Percentiles rank a stretch among this genome's conserved stretches.
phyloP scores from a whole-genome alignment of 352 stramenopile species.

The Globisporangium paddicum region DNA sequence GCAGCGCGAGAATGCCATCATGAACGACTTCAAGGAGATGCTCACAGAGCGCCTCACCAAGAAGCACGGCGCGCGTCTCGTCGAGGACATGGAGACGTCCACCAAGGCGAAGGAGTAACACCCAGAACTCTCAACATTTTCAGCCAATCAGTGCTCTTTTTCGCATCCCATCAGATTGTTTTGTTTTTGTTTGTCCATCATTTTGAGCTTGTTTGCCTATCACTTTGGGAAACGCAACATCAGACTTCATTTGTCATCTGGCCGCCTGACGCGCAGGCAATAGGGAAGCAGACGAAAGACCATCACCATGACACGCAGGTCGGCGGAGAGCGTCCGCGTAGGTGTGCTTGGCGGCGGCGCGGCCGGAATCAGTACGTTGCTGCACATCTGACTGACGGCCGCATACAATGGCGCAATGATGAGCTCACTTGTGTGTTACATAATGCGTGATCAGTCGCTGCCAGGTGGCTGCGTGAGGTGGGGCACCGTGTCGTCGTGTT shows the following conservation, averaged over 20 bases:
- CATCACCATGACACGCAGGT: not conserved
- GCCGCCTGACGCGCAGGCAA: not conserved
- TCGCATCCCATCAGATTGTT: conserved; percentile 4
- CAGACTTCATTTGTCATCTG: not conserved
- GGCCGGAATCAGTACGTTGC: conserved; percentile 63
- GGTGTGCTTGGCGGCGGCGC: conserved; percentile 70
- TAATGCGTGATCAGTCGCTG: conserved; percentile 61
- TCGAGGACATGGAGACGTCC: conserved; percentile 82
- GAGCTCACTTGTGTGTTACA: not conserved
- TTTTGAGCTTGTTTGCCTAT: not conserved
- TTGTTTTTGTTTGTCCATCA: conserved; percentile 1
- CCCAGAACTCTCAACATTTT: conserved; percentile 1
- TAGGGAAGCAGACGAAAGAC: not conserved
- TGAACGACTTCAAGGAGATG: conserved; percentile 97
- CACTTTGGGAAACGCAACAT: not conserved
- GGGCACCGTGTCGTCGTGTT: conserved; percentile 70
- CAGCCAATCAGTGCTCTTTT: conserved; percentile 11
- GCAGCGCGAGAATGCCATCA: conserved; percentile 96
- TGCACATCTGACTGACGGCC: not conserved
- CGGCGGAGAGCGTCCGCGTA: conserved; percentile 23
- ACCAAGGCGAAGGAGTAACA: conserved; percentile 31
- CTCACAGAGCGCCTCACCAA: conserved; percentile 84
- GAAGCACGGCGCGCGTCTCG: conserved; percentile 81
- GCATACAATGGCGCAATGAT: not conserved
- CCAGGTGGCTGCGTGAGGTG: conserved; percentile 58